A percentile compares a stretch with the other conserved stretches of the same genome.
Evolutionary conservation across 192 early-diverging fungal genomes (phyloP).

Genomic region (Podila clonocystis): DNA sequence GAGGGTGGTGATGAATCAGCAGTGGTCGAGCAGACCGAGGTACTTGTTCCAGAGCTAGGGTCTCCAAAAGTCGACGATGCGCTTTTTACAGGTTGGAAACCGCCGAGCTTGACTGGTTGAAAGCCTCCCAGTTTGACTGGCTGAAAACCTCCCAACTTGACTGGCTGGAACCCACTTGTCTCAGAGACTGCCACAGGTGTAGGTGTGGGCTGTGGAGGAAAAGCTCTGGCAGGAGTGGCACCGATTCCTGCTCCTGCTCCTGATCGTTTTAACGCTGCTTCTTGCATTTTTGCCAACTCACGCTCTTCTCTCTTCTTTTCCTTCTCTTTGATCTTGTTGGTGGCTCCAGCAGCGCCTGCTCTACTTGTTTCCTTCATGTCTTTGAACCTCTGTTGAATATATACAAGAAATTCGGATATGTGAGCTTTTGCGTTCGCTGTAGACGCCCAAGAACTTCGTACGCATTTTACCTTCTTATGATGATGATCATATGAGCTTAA

Average conservation of each 20-base stretch:
- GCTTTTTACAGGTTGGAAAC: conserved; percentile 3
- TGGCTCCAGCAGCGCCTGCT: conserved; percentile 34
- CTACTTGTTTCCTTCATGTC: conserved; percentile 75
- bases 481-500: conserved; percentile 83
- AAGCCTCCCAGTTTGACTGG: conserved; percentile 22
- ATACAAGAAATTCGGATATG: neutral
- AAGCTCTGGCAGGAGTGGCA: neutral
- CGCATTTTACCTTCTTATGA: conserved; percentile 69
- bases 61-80: neutral
- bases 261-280: conserved; percentile 65
- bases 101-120: conserved; percentile 10
- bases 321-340: conserved; percentile 65
- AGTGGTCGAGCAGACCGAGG: too few species aligned
- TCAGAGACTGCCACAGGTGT: neutral
- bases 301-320: conserved; percentile 74
- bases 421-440: too few species aligned
- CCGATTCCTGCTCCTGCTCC: conserved; percentile 10
- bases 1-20: too few species aligned
- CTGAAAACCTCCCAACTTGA: conserved; percentile 18
- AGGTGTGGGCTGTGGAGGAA: neutral
- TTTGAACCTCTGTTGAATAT: conserved; percentile 69
- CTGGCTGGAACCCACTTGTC: conserved; percentile 9
- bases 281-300: conserved; percentile 71
- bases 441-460: too few species aligned
- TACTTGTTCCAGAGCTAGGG: too few species aligned